phyloP scores from a whole-genome alignment of 495 filamentous ascomycete species.

The Neurospora cerealis region DNA sequence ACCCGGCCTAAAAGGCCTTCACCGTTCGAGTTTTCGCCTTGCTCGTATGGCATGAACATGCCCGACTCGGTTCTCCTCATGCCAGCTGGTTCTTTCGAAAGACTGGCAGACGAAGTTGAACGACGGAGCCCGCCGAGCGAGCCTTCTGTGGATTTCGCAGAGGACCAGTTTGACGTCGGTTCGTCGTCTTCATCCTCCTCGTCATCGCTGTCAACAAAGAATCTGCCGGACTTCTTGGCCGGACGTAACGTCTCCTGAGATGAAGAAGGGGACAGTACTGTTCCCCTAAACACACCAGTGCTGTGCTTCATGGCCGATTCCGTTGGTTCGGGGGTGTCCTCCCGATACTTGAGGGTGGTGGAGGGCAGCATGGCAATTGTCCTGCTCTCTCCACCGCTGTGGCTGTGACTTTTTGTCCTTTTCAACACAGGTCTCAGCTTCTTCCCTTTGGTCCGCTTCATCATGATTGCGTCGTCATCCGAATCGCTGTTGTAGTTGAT shows the following conservation, averaged over 20 bases:
- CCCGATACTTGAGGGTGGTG: slow-evolving; percentile 82
- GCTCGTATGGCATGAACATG: slow-evolving; percentile 79
- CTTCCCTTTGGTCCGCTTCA: slow-evolving; percentile 50
- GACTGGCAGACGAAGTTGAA: slow-evolving; percentile 24
- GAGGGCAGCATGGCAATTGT: slow-evolving; percentile 90
- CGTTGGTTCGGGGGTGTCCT: slow-evolving; percentile 63
- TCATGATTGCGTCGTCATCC: slow-evolving; percentile 73
- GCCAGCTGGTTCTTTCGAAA: slow-evolving; percentile 35
- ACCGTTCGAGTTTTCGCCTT: slow-evolving; percentile 49
- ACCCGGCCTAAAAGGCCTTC: slow-evolving; percentile 65
- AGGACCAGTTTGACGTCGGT: slow-evolving; percentile 24
- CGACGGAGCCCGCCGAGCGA: slow-evolving; percentile 19
- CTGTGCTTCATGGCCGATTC: slow-evolving; percentile 50
- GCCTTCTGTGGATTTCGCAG: slow-evolving; percentile 6
- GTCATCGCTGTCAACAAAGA: slow-evolving; percentile 44
- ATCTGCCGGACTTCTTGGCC: slow-evolving; percentile 57
- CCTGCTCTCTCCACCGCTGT: slow-evolving; percentile 55
- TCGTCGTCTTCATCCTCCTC: slow-evolving; percentile 48
- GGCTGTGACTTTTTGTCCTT: slow-evolving; percentile 37
- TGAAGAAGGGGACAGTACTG: slow-evolving; percentile 50
- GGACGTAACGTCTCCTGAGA: slow-evolving; percentile 70
- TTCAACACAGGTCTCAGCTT: slow-evolving; percentile 34
- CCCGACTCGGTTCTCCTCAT: slow-evolving; percentile 67
- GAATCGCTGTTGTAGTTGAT: slow-evolving; percentile 47
- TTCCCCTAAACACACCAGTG: slow-evolving; percentile 36